phyloP scores from a whole-genome alignment of 2,329 filamentous ascomycete genomes.

The Fusarium sp. region DNA sequence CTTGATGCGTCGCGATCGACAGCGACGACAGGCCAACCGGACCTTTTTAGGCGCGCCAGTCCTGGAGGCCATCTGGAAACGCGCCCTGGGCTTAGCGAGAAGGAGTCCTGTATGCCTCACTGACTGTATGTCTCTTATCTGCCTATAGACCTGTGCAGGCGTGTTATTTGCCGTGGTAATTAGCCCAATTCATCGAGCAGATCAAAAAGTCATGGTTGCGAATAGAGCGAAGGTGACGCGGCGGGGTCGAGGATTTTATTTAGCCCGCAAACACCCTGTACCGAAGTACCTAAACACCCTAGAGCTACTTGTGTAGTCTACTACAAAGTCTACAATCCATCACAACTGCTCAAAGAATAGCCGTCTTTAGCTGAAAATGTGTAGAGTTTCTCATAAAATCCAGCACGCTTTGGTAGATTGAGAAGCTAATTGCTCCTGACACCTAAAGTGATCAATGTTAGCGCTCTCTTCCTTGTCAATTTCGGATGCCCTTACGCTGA shows the following conservation, averaged over 20 bases:
- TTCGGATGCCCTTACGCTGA: neutral
- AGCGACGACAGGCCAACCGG: conserved; percentile 53
- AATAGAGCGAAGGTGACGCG: neutral
- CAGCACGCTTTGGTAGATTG: neutral
- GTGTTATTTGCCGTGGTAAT: neutral
- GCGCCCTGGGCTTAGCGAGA: neutral
- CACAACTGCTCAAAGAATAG: neutral
- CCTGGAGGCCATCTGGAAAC: conserved; percentile 12
- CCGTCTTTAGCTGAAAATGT: neutral
- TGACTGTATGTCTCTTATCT: neutral
- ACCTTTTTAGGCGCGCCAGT: conserved; percentile 49
- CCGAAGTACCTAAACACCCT: neutral
- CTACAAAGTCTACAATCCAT: too few species aligned
- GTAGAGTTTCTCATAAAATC: neutral
- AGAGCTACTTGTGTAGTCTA: neutral
- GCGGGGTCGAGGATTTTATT: conserved; percentile 1
- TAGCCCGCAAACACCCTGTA: neutral
- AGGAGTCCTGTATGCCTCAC: neutral
- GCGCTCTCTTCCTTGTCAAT: neutral
- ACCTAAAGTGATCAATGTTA: neutral
- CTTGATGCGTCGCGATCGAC: conserved; percentile 53
- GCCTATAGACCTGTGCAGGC: too few species aligned
- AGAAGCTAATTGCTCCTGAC: neutral
- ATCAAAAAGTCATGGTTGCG: neutral
- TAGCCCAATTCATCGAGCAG: neutral